Evolutionary conservation across 2,329 filamentous ascomycete species (phyloP).

Genomic region (Penicillium glabrum): DNA sequence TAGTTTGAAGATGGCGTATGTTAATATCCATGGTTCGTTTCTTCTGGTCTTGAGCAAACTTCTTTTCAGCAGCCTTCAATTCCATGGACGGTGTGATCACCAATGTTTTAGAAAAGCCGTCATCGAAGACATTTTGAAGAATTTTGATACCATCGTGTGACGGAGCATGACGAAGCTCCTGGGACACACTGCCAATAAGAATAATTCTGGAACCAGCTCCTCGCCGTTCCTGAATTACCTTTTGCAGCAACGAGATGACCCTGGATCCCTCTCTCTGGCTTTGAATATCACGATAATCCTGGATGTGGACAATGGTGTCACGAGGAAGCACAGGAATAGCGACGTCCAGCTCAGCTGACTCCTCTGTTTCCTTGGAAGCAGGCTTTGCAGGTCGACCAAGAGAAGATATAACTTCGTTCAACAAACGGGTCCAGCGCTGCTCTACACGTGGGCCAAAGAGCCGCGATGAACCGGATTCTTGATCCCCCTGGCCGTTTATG

Average conservation of each 20-base stretch:
- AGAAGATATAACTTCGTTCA: conserved; percentile 36
- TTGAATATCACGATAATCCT: conserved; percentile 77
- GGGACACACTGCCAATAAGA: conserved; percentile 73
- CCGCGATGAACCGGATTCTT: conserved; percentile 17
- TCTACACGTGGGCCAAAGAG: conserved; percentile 25
- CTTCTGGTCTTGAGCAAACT: conserved; percentile 51
- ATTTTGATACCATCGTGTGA: conserved; percentile 46
- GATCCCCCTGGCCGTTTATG: conserved; percentile 29
- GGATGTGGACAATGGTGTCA: conserved; percentile 71
- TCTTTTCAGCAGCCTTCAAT: conserved; percentile 36
- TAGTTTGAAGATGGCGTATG: conserved; percentile 63
- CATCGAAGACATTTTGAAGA: conserved; percentile 47
- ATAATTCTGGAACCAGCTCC: conserved; percentile 69
- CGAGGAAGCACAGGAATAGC: conserved; percentile 19
- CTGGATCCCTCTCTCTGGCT: conserved; percentile 66
- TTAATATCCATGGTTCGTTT: conserved; percentile 58
- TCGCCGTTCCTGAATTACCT: conserved; percentile 70
- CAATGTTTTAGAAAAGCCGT: conserved; percentile 54
- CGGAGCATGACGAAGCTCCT: conserved; percentile 46
- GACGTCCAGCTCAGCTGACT: conserved; percentile 7
- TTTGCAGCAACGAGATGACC: conserved; percentile 69
- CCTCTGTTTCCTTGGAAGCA: conserved; percentile 5
- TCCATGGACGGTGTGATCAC: conserved; percentile 53
- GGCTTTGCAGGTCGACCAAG: conserved; percentile 10
- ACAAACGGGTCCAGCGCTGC: conserved; percentile 33